Percentiles rank a stretch among this genome's conserved stretches.
Evolutionary conservation across 2,329 filamentous ascomycete species (phyloP).

Genomic region (Trichoderma koningiopsis): DNA sequence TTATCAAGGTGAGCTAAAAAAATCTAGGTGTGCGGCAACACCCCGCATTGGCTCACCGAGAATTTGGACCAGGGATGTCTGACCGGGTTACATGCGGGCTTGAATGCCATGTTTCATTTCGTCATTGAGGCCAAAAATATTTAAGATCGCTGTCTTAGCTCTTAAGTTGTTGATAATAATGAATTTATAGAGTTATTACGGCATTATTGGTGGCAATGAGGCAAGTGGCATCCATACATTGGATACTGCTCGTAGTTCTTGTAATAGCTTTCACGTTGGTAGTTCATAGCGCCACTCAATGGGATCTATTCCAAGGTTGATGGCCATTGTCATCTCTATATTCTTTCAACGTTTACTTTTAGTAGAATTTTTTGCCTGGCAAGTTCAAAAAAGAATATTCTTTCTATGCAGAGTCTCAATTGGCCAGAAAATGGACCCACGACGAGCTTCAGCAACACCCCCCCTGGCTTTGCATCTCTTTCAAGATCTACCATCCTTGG

Average conservation of each 20-base stretch:
- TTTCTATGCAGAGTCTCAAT: neutral
- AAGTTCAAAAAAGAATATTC: neutral
- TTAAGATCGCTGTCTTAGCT: neutral
- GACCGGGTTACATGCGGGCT: neutral
- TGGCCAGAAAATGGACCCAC: neutral
- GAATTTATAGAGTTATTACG: neutral
- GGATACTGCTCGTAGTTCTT: too few relatives aligned
- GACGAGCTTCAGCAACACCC: neutral
- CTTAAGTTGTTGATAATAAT: neutral
- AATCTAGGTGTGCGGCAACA: conserved; percentile 31
- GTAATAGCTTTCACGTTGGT: neutral
- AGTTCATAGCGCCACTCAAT: neutral
- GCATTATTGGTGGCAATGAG: neutral
- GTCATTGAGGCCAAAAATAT: neutral
- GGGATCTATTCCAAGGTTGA: neutral
- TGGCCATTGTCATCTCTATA: neutral
- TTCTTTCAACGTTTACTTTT: neutral
- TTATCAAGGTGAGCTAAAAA: conserved; percentile 28
- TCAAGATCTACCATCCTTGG: conserved; percentile 11
- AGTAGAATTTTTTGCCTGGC: too few relatives aligned
- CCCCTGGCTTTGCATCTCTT: conserved; percentile 17
- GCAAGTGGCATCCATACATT: neutral
- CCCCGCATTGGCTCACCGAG: conserved; percentile 37
- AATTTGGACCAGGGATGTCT: neutral
- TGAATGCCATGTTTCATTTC: neutral